Conservation (phyloP, 2,329 filamentous ascomycete genomes). For the Aspergillus calidoustus region DNA sequence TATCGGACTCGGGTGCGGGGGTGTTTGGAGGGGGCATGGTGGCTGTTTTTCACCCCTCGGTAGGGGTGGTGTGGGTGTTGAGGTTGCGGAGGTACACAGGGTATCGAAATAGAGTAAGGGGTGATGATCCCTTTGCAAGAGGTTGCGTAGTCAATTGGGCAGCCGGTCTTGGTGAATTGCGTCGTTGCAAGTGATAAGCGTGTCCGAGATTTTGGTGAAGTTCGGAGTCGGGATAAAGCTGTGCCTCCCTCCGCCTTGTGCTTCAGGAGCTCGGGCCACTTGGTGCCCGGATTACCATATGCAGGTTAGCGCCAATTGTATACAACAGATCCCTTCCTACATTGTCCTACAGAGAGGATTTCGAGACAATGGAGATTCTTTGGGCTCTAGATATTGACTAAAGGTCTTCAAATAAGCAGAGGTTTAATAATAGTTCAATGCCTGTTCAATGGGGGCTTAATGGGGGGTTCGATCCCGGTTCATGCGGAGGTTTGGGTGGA, state of each 20-base stretch:
- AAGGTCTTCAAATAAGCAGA: no score
- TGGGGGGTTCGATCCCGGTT: no score
- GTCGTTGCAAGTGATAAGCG: neutral
- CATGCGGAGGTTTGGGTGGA: no score
- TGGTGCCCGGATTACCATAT: neutral
- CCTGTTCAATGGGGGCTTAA: no score
- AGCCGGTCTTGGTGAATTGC: neutral
- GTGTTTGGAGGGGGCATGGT: constrained; percentile 32
- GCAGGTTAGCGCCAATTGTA: neutral
- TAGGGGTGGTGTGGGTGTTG: neutral
- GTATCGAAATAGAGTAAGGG: neutral
- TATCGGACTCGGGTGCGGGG: constrained; percentile 35
- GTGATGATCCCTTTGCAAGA: neutral
- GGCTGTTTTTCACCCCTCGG: constrained; percentile 2
- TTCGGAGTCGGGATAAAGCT: neutral
- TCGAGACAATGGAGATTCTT: no score
- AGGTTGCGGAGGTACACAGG: neutral
- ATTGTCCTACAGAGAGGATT: no score
- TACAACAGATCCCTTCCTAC: neutral
- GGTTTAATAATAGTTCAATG: no score
- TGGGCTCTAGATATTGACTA: no score
- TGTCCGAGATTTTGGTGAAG: neutral
- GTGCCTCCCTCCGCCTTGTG: neutral
- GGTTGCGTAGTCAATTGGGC: neutral
- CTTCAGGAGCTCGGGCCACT: neutral